Evolutionary conservation across 2,329 filamentous ascomycete species (phyloP).

Genomic region (Tolypocladium amazonense): DNA sequence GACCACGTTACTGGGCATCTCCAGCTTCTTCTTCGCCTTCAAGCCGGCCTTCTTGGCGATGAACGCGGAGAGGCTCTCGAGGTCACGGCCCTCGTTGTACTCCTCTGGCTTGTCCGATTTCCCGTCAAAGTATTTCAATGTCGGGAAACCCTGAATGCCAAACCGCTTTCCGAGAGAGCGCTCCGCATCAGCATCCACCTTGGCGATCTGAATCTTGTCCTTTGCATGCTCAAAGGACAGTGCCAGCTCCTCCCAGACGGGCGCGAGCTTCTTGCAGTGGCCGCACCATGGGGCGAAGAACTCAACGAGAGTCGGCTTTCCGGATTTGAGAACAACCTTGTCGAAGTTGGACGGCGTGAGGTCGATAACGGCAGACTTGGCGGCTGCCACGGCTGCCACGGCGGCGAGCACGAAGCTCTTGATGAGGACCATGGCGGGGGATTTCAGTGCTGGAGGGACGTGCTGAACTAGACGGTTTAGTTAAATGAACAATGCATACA

Average conservation of each 20-base stretch:
- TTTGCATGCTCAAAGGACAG: slow-evolving; percentile 59
- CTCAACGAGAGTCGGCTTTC: slow-evolving; percentile 91
- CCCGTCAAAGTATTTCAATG: slow-evolving; percentile 95
- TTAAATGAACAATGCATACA: not conserved
- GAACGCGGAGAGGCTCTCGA: slow-evolving; percentile 75
- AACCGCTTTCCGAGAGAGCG: slow-evolving; percentile 75
- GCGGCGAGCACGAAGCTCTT: slow-evolving; percentile 50
- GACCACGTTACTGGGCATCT: slow-evolving; percentile 63
- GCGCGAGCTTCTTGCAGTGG: slow-evolving; percentile 96
- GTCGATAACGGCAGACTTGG: slow-evolving; percentile 79
- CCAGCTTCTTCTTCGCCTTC: slow-evolving; percentile 66
- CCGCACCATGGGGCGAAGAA: slow-evolving; percentile 99
- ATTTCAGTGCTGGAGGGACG: slow-evolving; percentile 1
- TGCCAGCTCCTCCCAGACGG: slow-evolving; percentile 86
- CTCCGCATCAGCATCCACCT: slow-evolving; percentile 91
- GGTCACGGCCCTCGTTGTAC: slow-evolving; percentile 76
- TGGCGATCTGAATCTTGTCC: slow-evolving; percentile 74
- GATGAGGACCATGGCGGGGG: slow-evolving; percentile 40
- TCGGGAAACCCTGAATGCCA: slow-evolving; percentile 89
- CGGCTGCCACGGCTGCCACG: slow-evolving; percentile 44
- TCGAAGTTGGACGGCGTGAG: slow-evolving; percentile 89
- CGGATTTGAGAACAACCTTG: slow-evolving; percentile 74
- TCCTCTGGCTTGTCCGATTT: slow-evolving; percentile 78
- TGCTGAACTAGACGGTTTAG: not conserved
- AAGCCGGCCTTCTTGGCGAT: slow-evolving; percentile 79